Evolutionary conservation across 352 stramenopile genomes (phyloP).

Genomic region (Pythium chondricola): DNA sequence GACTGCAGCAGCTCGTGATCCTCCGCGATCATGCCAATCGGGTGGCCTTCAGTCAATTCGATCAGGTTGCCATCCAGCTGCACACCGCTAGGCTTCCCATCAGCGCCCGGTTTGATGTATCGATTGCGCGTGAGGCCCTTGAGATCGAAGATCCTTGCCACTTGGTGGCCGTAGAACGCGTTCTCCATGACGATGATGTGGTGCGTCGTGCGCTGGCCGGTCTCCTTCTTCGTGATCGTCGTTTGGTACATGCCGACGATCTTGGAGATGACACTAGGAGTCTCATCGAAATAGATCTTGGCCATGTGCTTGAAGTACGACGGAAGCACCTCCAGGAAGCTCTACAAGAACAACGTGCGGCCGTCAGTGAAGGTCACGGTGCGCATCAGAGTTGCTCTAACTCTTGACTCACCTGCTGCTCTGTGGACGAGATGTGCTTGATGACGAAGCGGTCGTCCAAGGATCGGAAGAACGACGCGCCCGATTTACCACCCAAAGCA

Average conservation of each 20-base stretch:
- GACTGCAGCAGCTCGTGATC: slow-evolving; percentile 65
- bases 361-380: background rate
- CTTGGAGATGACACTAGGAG: slow-evolving; percentile 94
- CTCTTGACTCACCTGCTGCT: slow-evolving; percentile 91
- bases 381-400: background rate
- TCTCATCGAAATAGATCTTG: slow-evolving; percentile 94
- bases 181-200: slow-evolving; percentile 96
- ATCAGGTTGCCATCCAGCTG: slow-evolving; percentile 85
- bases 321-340: slow-evolving; percentile 71
- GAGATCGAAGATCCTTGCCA: slow-evolving; percentile 95
- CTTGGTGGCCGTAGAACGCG: slow-evolving; percentile 94
- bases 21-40: slow-evolving; percentile 60
- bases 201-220: slow-evolving; percentile 82
- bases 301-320: slow-evolving; percentile 97
- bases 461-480: slow-evolving; percentile 94
- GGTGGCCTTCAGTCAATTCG: slow-evolving; percentile 73
- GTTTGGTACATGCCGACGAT: slow-evolving; percentile 98
- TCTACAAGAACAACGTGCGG: slow-evolving; percentile 34
- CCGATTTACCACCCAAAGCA: slow-evolving; percentile 95
- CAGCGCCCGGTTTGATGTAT: slow-evolving; percentile 63
- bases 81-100: slow-evolving; percentile 31
- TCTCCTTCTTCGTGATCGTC: slow-evolving; percentile 91
- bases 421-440: slow-evolving; percentile 97
- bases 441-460: slow-evolving; percentile 96
- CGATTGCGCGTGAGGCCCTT: slow-evolving; percentile 95